Percentiles rank a stretch among this genome's conserved stretches.
Conservation (phyloP, 2,329 filamentous ascomycete species). For the Coniosporium tulheliwenetii region DNA sequence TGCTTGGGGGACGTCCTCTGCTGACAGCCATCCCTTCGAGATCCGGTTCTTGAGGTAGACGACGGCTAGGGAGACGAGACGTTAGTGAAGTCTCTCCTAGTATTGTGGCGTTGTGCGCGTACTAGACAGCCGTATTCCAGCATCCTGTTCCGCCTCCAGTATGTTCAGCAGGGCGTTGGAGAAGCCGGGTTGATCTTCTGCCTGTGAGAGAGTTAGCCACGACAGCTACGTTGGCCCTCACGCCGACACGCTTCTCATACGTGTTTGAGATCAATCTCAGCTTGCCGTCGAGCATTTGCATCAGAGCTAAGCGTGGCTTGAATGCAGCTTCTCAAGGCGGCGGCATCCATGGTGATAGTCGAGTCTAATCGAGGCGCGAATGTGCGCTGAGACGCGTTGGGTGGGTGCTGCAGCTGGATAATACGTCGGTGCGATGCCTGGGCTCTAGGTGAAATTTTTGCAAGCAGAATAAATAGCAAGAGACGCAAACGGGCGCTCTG, state of each 20-base stretch:
- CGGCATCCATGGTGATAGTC: constrained; percentile 49
- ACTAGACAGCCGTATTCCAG: constrained; percentile 78
- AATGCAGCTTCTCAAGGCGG: constrained; percentile 60
- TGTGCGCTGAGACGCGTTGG: no score
- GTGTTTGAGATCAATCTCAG: constrained; percentile 69
- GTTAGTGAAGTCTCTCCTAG: constrained; percentile 6
- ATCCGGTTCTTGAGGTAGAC: constrained; percentile 98
- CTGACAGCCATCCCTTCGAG: constrained; percentile 60
- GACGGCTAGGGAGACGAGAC: constrained; percentile 44
- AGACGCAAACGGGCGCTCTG: no score
- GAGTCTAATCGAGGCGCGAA: no score
- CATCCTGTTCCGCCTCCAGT: constrained; percentile 73
- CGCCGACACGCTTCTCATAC: constrained; percentile 31
- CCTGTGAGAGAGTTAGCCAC: constrained; percentile 34
- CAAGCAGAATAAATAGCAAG: no score
- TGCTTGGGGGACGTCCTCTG: constrained; percentile 54
- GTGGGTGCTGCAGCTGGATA: no score
- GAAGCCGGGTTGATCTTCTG: constrained; percentile 81
- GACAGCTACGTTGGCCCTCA: background rate
- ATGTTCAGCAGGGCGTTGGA: constrained; percentile 83
- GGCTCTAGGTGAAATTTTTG: no score
- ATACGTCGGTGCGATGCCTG: no score
- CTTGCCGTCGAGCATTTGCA: constrained; percentile 57
- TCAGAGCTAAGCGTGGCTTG: constrained; percentile 60
- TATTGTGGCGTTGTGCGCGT: constrained; percentile 23